These are phyloP conservation scores for Pelargonium fulgidum DNA, from an alignment of 441 rosid genomes.

Conservation along the genomic window DNA sequence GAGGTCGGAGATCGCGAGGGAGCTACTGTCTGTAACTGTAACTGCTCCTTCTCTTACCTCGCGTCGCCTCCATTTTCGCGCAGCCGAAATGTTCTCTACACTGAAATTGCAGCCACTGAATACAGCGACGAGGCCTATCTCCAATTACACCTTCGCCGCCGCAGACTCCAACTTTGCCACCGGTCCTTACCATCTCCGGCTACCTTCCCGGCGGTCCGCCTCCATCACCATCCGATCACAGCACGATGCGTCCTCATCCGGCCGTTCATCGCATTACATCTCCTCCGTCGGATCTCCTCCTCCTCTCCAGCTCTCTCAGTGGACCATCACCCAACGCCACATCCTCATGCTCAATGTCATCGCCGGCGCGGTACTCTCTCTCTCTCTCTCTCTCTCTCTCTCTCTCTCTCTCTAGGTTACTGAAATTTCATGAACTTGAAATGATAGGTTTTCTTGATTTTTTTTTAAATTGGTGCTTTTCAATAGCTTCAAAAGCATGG, in stretches of 20 bases:
- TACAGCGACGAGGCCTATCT: slow-evolving; percentile 2
- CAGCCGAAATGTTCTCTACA: slow-evolving; percentile 25
- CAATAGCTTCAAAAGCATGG: not conserved
- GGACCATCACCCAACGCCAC: slow-evolving; percentile 61
- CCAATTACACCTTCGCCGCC: not conserved
- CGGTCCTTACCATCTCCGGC: slow-evolving; percentile 21
- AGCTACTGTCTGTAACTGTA: not conserved
- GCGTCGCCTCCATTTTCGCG: not conserved
- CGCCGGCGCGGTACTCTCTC: slow-evolving; percentile 52
- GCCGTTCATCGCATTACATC: slow-evolving; percentile 33
- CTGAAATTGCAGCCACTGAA: slow-evolving; percentile 23
- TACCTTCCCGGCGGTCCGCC: slow-evolving; percentile 22
- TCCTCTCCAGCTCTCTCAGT: slow-evolving; percentile 44
- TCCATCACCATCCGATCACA: slow-evolving; percentile 24
- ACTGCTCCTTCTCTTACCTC: not conserved
- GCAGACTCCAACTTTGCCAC: not conserved
- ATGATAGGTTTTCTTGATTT: not conserved
- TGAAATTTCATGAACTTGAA: too few relatives aligned
- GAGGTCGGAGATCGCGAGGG: not conserved
- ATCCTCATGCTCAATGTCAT: slow-evolving; percentile 48
- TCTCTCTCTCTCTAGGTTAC: not conserved
- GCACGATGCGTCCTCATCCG: slow-evolving; percentile 27
- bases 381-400: not conserved
- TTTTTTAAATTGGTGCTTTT: not conserved
- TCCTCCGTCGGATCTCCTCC: slow-evolving; percentile 51